Conservation (phyloP, 345 rosid genomes). For the Moricandia arvensis region DNA sequence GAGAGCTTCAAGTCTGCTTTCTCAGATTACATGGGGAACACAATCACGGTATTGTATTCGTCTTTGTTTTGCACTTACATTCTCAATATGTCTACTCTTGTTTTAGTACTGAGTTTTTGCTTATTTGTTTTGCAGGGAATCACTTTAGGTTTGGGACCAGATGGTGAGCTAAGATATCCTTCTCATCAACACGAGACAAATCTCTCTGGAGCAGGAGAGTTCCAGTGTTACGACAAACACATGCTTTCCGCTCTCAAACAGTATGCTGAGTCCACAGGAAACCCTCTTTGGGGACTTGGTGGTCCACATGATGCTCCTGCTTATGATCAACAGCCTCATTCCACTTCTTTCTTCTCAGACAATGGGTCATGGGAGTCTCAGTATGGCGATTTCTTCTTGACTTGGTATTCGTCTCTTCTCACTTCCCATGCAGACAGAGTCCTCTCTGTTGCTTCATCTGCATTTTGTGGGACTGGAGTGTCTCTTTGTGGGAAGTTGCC, state of each 20-base stretch:
- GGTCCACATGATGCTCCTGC: slow-evolving; percentile 90
- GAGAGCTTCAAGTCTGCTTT: slow-evolving; percentile 77
- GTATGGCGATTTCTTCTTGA: slow-evolving; percentile 81
- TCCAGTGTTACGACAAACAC: slow-evolving; percentile 82
- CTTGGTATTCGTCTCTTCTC: slow-evolving; percentile 81
- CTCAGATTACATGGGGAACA: slow-evolving; percentile 62
- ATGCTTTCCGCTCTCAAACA: slow-evolving; percentile 72
- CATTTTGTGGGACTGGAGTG: slow-evolving; percentile 45
- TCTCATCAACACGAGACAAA: slow-evolving; percentile 45
- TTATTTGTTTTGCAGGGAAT: slow-evolving; percentile 57
- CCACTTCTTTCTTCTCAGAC: slow-evolving; percentile 64
- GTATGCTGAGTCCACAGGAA: slow-evolving; percentile 65
- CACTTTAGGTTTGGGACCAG: slow-evolving; percentile 85
- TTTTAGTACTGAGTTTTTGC: slow-evolving; percentile 2
- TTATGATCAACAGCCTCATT: slow-evolving; percentile 52
- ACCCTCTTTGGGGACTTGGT: slow-evolving; percentile 84
- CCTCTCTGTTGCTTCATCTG: slow-evolving; percentile 61
- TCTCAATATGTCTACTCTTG: slow-evolving; percentile 6
- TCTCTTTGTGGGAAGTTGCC: slow-evolving; percentile 66
- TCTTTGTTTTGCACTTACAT: neutral
- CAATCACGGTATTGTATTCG: slow-evolving; percentile 51
- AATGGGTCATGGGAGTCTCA: slow-evolving; percentile 86
- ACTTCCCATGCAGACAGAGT: slow-evolving; percentile 66
- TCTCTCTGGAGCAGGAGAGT: slow-evolving; percentile 56
- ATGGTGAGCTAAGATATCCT: slow-evolving; percentile 84